A percentile compares a stretch with the other conserved stretches of the same genome.
Evolutionary conservation across 1,139 yeast genomes (phyloP).

Genomic region (Casaregolazyma suthepensis): DNA sequence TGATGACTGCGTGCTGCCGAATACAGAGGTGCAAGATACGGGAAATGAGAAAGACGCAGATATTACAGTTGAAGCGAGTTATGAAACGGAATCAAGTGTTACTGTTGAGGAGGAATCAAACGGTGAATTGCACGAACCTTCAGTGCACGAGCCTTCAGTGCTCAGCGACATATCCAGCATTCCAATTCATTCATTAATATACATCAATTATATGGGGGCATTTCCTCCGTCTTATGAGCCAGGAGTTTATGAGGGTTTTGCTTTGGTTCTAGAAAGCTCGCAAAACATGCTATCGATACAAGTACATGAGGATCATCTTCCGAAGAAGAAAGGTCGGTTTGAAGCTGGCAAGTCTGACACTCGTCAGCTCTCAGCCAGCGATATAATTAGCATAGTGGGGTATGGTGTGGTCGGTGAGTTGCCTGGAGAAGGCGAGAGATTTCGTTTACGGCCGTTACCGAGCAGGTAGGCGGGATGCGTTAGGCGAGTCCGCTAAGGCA

Average conservation of each 20-base stretch:
- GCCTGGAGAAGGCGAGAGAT: neutral
- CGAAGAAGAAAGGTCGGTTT: constrained; percentile 3
- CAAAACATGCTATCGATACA: neutral
- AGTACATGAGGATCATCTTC: neutral
- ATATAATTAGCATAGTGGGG: neutral
- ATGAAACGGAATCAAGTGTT: neutral
- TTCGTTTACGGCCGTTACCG: neutral
- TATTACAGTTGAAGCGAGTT: too few species aligned
- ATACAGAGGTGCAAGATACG: neutral
- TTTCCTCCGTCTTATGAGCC: constrained; percentile 4
- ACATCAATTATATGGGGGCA: constrained; percentile 5
- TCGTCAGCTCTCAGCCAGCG: neutral
- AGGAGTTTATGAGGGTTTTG: neutral
- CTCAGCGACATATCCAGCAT: neutral
- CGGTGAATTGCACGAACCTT: neutral
- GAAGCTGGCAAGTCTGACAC: constrained; percentile 12
- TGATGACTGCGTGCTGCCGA: neutral
- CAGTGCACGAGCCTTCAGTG: neutral
- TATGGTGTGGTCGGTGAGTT: neutral
- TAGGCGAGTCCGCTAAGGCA: too few species aligned
- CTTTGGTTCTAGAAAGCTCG: neutral
- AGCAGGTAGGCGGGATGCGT: neutral
- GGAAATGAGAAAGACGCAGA: neutral
- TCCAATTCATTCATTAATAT: constrained; percentile 1
- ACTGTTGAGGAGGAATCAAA: neutral